A percentile compares a stretch with the other conserved stretches of the same genome.
Evolutionary conservation across 2,329 filamentous ascomycete genomes (phyloP).

Genomic region (Fusarium annulatum): DNA sequence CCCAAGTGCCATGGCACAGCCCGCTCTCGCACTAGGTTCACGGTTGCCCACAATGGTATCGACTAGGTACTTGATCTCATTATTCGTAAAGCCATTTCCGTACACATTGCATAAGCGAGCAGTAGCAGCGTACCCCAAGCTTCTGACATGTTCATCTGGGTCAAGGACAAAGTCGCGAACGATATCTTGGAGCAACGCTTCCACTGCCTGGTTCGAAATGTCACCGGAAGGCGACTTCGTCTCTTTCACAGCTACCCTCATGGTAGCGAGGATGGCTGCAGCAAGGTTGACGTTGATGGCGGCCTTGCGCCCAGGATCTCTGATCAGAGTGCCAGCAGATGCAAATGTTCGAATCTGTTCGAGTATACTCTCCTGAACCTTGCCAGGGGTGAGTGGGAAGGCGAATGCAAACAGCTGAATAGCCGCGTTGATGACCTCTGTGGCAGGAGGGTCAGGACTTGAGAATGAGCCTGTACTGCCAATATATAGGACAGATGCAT

Average conservation of each 20-base stretch:
- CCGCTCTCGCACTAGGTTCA: conserved; percentile 91
- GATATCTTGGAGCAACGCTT: conserved; percentile 85
- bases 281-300: conserved; percentile 93
- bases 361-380: conserved; percentile 94
- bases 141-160: conserved; percentile 86
- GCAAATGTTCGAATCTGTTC: conserved; percentile 93
- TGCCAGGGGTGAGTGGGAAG: conserved; percentile 87
- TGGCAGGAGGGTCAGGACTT: conserved; percentile 82
- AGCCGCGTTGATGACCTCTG: conserved; percentile 93
- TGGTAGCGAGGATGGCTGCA: conserved; percentile 79
- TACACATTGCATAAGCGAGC: conserved; percentile 86
- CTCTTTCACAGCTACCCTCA: conserved; percentile 88
- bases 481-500: conserved; percentile 84
- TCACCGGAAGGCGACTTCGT: conserved; percentile 78
- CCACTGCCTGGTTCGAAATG: conserved; percentile 78
- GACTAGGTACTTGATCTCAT: conserved; percentile 89
- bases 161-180: conserved; percentile 79
- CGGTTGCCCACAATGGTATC: conserved; percentile 95
- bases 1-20: conserved; percentile 92
- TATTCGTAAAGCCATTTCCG: conserved; percentile 88
- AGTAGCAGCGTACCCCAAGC: conserved; percentile 84
- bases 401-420: conserved; percentile 93
- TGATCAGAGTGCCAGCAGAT: conserved; percentile 80
- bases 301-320: conserved; percentile 88
- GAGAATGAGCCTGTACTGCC: conserved; percentile 57